Base-by-base conservation (phyloP, 495 filamentous ascomycete species). In the Sabuloglossum arenarium region DNA sequence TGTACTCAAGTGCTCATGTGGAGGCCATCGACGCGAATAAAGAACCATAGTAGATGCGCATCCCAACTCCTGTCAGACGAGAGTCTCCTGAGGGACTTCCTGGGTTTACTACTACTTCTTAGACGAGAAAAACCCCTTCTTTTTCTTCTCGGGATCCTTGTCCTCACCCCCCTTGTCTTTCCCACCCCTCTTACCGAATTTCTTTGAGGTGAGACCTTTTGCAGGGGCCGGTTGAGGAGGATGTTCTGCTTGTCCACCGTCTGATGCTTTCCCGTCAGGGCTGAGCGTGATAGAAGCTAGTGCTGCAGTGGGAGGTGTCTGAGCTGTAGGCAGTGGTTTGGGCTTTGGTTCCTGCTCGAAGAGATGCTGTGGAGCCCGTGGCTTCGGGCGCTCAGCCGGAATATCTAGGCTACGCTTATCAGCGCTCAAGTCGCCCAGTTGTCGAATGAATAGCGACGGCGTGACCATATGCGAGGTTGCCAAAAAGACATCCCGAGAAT, bases 381-480 rank as follows among this genome's bases (percentile, higher is more conserved):
- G 85, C 65, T 80, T 79, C 6, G 86, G 88, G 56, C 78, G 71
- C 61, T 97, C 90, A 30, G 80, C 75, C 1, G 91, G 91, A 39
- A 97, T 77, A 62, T 86, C 77, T 12, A 98, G 72, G 14, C 76
- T 72, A 39, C 85, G 72, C 64, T 80, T 81, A 61, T 87, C 85
- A 21, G 75, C 71, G 56, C 81, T 80, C 46, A 96, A 72, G 60
- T 90, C 86, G 34, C 79, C 76, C 5, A 98, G 69, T 62, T 98
- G 91, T 30, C 79, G 74, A 42, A 97, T 64, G 66, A 84, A 98
- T 6, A 93, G 69, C 25, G 74, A 70, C 1, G 91, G 88, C 5
- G 78, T 86, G 24, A 93, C 70, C 85, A 97, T 94, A 66, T 98
- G 90, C 12, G 79, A 85, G 0, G 86, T 89, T n/a, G 80, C 83